phyloP scores from a whole-genome alignment of 352 stramenopile species.

The Albugo laibachii region DNA sequence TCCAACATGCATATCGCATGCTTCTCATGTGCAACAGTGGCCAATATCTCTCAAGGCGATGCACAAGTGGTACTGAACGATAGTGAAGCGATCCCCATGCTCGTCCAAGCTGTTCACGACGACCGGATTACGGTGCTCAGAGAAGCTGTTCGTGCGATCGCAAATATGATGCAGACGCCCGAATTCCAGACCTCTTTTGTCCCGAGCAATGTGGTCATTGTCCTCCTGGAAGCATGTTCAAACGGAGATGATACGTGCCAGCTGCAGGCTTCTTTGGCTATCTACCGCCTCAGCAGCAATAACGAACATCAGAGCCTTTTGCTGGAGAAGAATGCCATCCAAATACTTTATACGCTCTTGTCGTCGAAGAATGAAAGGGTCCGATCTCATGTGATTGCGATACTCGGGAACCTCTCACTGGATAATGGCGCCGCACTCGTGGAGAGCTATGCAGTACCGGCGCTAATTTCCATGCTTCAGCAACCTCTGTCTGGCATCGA shows the following conservation, averaged over 20 bases:
- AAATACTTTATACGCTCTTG: conserved; percentile 51
- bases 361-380: conserved; percentile 49
- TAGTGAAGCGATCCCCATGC: conserved; percentile 72
- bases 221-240: conserved; percentile 73
- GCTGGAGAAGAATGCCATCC: conserved; percentile 30
- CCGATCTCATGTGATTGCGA: conserved; percentile 75
- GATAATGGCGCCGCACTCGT: conserved; percentile 65
- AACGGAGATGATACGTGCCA: conserved; percentile 82
- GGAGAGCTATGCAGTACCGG: no score
- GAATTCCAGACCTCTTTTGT: conserved; percentile 71
- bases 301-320: conserved; percentile 49
- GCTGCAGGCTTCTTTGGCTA: conserved; percentile 73
- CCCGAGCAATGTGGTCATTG: conserved; percentile 65
- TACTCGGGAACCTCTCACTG: conserved; percentile 81
- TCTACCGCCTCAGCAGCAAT: conserved; percentile 80
- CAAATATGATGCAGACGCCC: conserved; percentile 77
- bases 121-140: conserved; percentile 80
- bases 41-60: conserved; percentile 80
- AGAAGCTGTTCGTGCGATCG: conserved; percentile 77
- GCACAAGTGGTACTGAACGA: conserved; percentile 74
- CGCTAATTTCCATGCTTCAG: no score
- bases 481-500: conserved; percentile 34
- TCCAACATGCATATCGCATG: conserved; percentile 81
- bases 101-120: conserved; percentile 76
- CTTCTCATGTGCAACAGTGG: conserved; percentile 79